Base-by-base conservation (phyloP, 1,284 basidiomycete genomes). In the Ganoderma meredithae region DNA sequence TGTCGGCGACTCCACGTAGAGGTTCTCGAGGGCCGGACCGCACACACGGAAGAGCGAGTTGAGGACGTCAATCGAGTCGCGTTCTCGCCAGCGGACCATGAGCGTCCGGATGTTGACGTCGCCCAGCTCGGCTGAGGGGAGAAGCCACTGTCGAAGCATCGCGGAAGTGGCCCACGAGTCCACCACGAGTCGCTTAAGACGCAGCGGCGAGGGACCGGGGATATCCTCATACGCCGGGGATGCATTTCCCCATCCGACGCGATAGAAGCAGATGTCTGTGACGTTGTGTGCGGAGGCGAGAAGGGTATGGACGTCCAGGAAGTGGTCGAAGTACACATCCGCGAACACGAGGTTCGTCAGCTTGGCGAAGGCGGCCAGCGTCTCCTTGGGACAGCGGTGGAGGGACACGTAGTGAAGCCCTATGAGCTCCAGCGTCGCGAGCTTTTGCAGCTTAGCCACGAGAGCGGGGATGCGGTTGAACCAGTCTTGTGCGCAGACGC, bases 271-370 rank as follows among this genome's bases (percentile, higher is more conserved):
- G 36, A 74, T 63, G 47, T 69, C 65, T 19, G 43, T 60, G 49
- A 67, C 31, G 27, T 65, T 67, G 53, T 47, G 43, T 5, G 74
- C 70, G 3, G 67, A 68, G 41, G 68, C 64, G 40, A 75, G 71
- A 27, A 75, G 43, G 9, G 63, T 62, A 52, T 70, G 65, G 36
- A 74, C 47, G 60, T 75, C 70, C 19, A 62, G 52, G 43, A 70
- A 70, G 47, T 64, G 68, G 55, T 72, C 69, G 55, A 75, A 74
- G 56, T 72, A 69, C 41, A 75, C 73, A 60, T 75, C 69, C n/a
- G 69, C 64, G 49, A 74, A 71, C 22, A 68, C 66, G 39, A 75
- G 68, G 6, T 66, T 49, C 40, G 60, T 58, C 55, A 74, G 67
- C 25, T 64, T 64, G 27, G 36, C 64, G 58, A 75, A 64, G 31